Evolutionary conservation across 2,329 filamentous ascomycete species (phyloP), one percentile per base, ranked within the genome.

Genomic region (Trichoderma sp.): DNA sequence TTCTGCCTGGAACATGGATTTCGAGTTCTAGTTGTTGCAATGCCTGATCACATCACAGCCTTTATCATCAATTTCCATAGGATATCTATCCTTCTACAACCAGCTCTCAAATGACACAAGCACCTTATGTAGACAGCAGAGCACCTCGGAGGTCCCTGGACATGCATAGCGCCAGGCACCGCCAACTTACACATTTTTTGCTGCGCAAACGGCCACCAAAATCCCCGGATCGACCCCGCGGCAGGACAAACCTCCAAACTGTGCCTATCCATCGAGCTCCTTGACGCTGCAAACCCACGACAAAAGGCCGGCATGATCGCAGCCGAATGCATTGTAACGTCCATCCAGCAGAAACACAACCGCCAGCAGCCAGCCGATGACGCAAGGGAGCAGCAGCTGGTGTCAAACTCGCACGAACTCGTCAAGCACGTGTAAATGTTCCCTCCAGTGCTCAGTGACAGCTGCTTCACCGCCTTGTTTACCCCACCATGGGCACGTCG

Each of bases 181-280:
- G 24, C 39, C 59, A 62, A 62, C 48, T 54, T 62, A 62, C 48
- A 62, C 59, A 44, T 24, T 24, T 24, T 24, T 62, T 62, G n/a
- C 41, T 54, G 59, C 59, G 59, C 48, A 34, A 44, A 39, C 55
- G 39, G 47, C 48, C 43, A 24, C 48, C 58, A 43, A 21, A 9
- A 7, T 43, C 43, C 12, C 17, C 30, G 17, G 48, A 30, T 52
- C 58, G n/a, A 61, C 58, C 58, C 58, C 59, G 48, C 58, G 47
- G 54, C 28, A 41, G 28, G n/a, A 45, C 26, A 14, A 39, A 39
- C 34, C 12, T 14, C 34, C 1, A 34, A 14, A 14, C 34, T 10
- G 34, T 10, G 34, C 34, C 34, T 39, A 39, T 39, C 34, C 34
- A 39, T 39, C 14, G 28, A 57, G 44, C 44, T 39, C 14, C 19